Percentiles rank a stretch among this genome's conserved stretches.
Conservation (phyloP, 768 basidiomycete species). For the Suillus bovinus region DNA sequence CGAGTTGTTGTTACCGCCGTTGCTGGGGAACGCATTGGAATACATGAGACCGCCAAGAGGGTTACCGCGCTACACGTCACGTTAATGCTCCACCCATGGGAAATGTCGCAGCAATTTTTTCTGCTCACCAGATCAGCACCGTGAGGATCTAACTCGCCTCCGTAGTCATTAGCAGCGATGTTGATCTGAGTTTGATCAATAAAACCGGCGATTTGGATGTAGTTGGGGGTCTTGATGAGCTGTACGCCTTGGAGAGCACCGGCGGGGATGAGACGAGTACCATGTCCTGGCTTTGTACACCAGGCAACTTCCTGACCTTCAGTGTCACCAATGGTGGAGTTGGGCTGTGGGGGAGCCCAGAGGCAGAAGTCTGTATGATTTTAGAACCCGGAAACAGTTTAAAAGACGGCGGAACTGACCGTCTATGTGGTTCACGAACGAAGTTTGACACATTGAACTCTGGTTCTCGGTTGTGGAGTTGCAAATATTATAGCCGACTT, state of each 20-base stretch:
- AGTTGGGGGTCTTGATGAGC: constrained; percentile 57
- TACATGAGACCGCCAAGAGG: constrained; percentile 68
- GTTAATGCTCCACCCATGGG: constrained; percentile 26
- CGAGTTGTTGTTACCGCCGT: constrained; percentile 39
- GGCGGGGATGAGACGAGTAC: constrained; percentile 71
- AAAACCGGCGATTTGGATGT: constrained; percentile 62
- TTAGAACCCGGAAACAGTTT: constrained; percentile 29
- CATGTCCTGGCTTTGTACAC: constrained; percentile 71
- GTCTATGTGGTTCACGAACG: constrained; percentile 57
- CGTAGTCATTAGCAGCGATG: constrained; percentile 50
- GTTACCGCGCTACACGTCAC: constrained; percentile 58
- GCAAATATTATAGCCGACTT: constrained; percentile 66
- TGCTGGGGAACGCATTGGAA: constrained; percentile 51
- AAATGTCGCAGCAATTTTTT: constrained; percentile 27
- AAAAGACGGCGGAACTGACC: constrained; percentile 29
- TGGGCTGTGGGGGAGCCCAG: constrained; percentile 55
- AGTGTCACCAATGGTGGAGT: constrained; percentile 58
- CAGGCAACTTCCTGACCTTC: constrained; percentile 76
- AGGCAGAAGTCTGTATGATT: constrained; percentile 62
- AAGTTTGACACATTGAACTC: constrained; percentile 68
- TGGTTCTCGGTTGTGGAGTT: constrained; percentile 66
- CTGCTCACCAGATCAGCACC: constrained; percentile 56
- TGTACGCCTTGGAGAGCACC: constrained; percentile 68
- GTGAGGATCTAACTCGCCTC: constrained; percentile 75
- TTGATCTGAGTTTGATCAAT: constrained; percentile 61